Evolutionary conservation across 2,329 filamentous ascomycete genomes (phyloP).

Genomic region (Aphanocladium album): DNA sequence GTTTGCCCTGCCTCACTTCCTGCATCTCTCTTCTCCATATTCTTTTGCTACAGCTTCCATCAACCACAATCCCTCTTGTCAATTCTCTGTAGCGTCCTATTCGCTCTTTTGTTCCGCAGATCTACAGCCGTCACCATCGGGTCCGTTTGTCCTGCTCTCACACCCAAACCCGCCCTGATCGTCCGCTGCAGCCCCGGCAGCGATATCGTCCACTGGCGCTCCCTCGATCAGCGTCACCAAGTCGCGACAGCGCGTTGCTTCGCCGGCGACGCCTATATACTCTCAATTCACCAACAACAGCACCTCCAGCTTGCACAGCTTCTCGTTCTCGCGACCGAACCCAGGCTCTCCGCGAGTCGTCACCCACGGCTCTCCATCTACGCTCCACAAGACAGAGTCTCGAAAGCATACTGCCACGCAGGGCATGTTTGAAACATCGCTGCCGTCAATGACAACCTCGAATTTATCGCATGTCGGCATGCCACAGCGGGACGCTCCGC

Average conservation of each 20-base stretch:
- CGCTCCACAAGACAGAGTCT: conserved; percentile 41
- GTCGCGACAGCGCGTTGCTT: conserved; percentile 34
- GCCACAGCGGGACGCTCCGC: conserved; percentile 32
- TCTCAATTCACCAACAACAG: conserved; percentile 46
- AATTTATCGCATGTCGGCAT: conserved; percentile 48
- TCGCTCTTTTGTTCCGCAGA: background rate
- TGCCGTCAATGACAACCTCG: conserved; percentile 57
- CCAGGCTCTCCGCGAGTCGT: conserved; percentile 26
- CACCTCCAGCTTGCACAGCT: conserved; percentile 42
- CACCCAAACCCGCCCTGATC: background rate
- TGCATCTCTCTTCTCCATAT: background rate
- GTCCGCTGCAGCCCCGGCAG: conserved; percentile 8
- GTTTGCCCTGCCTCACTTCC: background rate
- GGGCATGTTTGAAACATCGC: conserved; percentile 69
- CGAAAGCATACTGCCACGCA: conserved; percentile 68
- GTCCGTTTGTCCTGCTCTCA: background rate
- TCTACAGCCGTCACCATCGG: background rate
- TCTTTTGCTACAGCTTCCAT: background rate
- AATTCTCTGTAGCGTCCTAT: background rate
- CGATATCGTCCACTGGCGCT: conserved; percentile 21
- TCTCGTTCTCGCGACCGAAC: conserved; percentile 55
- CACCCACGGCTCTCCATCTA: conserved; percentile 26
- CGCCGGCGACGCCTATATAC: conserved; percentile 43
- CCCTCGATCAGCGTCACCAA: conserved; percentile 42
- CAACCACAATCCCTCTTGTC: background rate